Evolutionary conservation across 805 yeast species (phyloP).

Genomic region (Kregervanrija pseudodelftensis): DNA sequence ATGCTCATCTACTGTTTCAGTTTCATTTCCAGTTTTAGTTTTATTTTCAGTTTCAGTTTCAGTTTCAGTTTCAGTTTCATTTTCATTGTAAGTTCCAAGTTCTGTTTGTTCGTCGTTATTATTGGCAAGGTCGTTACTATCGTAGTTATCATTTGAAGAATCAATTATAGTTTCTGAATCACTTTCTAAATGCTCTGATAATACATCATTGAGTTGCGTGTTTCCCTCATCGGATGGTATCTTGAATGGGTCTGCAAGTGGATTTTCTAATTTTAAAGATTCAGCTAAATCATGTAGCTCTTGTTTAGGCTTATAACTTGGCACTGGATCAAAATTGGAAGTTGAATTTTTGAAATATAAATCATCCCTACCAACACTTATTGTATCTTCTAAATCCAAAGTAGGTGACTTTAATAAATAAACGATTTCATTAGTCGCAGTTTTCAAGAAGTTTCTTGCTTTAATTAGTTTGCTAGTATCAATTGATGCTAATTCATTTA

Average conservation of each 20-base stretch:
- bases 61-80: neutral
- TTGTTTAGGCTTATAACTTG: conserved; percentile 2
- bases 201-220: no score
- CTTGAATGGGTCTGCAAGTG: no score
- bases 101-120: neutral
- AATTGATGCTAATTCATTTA: conserved; percentile 16
- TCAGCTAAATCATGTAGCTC: neutral
- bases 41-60: neutral
- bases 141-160: conserved; percentile 5
- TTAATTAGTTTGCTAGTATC: conserved; percentile 24
- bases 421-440: conserved; percentile 31
- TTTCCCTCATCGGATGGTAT: no score
- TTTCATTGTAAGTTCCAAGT: neutral
- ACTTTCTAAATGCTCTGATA: conserved; percentile 9
- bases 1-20: neutral
- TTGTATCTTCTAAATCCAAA: conserved; percentile 24
- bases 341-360: conserved; percentile 3
- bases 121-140: neutral
- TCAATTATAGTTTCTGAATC: conserved; percentile 18
- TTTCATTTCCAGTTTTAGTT: neutral
- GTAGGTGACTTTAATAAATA: conserved; percentile 29
- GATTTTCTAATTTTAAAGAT: no score
- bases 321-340: neutral
- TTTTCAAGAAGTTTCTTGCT: conserved; percentile 28
- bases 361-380: conserved; percentile 12